A percentile compares a stretch with the other conserved stretches of the same genome.
Evolutionary conservation across 768 basidiomycete genomes (phyloP).

Genomic region (Aureoboletus auriporus): DNA sequence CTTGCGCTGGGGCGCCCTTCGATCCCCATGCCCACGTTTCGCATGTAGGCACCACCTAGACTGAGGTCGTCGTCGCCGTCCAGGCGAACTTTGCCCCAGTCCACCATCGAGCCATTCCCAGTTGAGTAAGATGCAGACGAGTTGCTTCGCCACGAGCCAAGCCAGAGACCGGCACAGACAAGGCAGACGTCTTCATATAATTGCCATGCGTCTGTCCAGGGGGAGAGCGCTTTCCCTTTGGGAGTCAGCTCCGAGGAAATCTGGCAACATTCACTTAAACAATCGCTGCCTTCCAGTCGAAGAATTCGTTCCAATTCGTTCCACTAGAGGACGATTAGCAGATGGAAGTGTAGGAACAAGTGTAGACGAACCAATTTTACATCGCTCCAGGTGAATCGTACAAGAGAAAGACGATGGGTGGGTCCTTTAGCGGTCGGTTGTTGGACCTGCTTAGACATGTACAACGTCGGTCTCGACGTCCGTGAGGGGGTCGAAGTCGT

Average conservation of each 20-base stretch:
- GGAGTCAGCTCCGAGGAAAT: conserved; percentile 25
- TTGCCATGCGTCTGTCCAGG: conserved; percentile 75
- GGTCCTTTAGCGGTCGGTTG: conserved; percentile 36
- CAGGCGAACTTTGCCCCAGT: conserved; percentile 56
- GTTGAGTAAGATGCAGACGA: conserved; percentile 47
- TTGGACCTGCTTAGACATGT: conserved; percentile 48
- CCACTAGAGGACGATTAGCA: conserved; percentile 47
- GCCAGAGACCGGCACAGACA: conserved; percentile 80
- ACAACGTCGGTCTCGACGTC: conserved; percentile 62
- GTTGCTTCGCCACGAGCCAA: conserved; percentile 57
- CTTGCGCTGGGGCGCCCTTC: conserved; percentile 49
- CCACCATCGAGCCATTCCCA: conserved; percentile 38
- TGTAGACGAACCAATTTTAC: conserved; percentile 54
- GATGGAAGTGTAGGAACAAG: background rate
- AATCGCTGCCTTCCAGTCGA: conserved; percentile 41
- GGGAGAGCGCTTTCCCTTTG: conserved; percentile 39
- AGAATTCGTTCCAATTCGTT: conserved; percentile 72
- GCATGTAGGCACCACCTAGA: conserved; percentile 38
- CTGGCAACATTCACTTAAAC: conserved; percentile 32
- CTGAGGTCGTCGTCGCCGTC: conserved; percentile 67
- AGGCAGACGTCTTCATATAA: conserved; percentile 85
- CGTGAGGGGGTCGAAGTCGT: conserved; percentile 62
- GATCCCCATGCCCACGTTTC: conserved; percentile 66
- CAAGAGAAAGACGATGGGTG: conserved; percentile 53
- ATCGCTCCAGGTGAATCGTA: conserved; percentile 83